Percentiles rank a stretch among this genome's conserved stretches.
Evolutionary conservation across 2,329 filamentous ascomycete species (phyloP).

Genomic region (Gaeumannomyces sp.): DNA sequence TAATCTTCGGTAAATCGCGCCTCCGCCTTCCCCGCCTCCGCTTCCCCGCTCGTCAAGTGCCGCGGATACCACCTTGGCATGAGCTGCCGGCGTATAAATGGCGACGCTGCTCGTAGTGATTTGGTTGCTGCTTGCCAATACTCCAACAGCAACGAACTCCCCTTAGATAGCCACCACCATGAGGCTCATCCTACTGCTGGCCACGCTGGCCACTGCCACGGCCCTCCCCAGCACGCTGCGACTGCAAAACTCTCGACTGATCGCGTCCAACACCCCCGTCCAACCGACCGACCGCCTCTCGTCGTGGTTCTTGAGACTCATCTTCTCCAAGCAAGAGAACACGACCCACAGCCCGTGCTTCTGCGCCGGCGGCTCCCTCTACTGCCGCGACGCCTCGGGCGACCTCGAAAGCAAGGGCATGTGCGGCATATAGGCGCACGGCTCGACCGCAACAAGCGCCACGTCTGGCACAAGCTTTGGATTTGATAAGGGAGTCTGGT

Average conservation of each 20-base stretch:
- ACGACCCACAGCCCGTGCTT: conserved; percentile 11
- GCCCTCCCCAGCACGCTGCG: not conserved
- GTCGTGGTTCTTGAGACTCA: not conserved
- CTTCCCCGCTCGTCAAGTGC: too few species aligned
- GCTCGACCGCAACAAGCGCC: too few species aligned
- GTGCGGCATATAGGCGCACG: not conserved
- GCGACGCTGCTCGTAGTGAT: too few species aligned
- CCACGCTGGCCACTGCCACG: not conserved
- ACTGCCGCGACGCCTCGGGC: conserved; percentile 6
- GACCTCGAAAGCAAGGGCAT: not conserved
- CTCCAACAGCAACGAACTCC: too few species aligned
- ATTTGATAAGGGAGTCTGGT: too few species aligned
- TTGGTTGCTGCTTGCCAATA: too few species aligned
- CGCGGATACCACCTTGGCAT: too few species aligned
- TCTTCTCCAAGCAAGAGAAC: not conserved
- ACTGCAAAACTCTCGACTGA: conserved; percentile 9
- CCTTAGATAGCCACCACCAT: not conserved
- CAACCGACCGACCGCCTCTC: not conserved
- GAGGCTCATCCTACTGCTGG: not conserved
- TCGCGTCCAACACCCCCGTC: conserved; percentile 6
- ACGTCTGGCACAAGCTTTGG: too few species aligned
- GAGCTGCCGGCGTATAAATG: too few species aligned
- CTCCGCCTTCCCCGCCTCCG: too few species aligned
- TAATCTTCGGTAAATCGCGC: too few species aligned
- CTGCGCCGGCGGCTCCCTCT: conserved; percentile 15